These are phyloP conservation scores for Leccinum obscurum DNA, from an alignment of 768 basidiomycete genomes.

Conservation along the genomic window DNA sequence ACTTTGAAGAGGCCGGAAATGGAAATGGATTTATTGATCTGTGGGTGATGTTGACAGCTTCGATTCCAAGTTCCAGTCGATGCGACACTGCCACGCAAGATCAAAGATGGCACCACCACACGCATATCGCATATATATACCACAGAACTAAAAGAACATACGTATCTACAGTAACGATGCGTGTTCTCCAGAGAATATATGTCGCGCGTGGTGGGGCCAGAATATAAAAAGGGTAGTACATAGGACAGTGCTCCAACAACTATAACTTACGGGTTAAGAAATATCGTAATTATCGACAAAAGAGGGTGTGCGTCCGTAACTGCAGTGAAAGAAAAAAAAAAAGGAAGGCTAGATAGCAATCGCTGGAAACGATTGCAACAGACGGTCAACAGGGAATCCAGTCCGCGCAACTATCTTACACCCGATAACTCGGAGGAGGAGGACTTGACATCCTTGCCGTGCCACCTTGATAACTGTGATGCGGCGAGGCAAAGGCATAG, in stretches of 20 bases:
- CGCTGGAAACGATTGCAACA: background rate
- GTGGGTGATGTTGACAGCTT: no score
- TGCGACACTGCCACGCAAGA: no score
- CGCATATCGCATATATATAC: background rate
- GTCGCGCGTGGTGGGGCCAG: background rate
- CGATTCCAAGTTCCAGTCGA: no score
- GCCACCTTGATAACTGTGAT: slow-evolving; percentile 24
- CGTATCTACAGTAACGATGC: background rate
- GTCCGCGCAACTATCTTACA: background rate
- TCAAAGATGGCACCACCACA: no score
- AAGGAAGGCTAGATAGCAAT: background rate
- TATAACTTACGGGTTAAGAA: slow-evolving; percentile 27
- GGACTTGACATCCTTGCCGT: slow-evolving; percentile 11
- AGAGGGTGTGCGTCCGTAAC: slow-evolving; percentile 7
- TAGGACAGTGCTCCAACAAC: slow-evolving; percentile 5
- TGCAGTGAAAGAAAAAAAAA: background rate
- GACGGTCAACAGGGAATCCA: background rate
- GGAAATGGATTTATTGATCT: no score
- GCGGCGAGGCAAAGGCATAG: slow-evolving; percentile 28
- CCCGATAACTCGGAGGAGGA: slow-evolving; percentile 25
- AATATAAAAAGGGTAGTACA: slow-evolving; percentile 19
- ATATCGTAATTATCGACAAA: slow-evolving; percentile 6
- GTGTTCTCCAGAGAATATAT: background rate
- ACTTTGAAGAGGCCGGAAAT: no score
- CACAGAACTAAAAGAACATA: background rate